Evolutionary conservation across 306 rosid species (phyloP).

Genomic region (Rosa persica): DNA sequence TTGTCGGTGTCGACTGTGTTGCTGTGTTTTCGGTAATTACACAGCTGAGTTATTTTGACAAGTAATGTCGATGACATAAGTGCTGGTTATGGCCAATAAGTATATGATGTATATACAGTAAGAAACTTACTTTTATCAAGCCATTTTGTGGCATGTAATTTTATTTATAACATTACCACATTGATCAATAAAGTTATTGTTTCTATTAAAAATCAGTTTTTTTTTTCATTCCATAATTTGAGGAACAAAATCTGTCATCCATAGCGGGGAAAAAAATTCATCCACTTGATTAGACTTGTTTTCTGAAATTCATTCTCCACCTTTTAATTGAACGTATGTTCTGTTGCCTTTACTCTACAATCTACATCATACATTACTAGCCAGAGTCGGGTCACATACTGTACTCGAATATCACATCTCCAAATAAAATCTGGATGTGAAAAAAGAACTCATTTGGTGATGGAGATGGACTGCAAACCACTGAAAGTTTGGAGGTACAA

Average conservation of each 20-base stretch:
- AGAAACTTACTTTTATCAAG: too few species aligned
- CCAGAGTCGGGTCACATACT: neutral
- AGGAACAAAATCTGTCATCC: neutral
- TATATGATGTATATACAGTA: too few species aligned
- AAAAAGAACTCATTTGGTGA: neutral
- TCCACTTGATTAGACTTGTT: neutral
- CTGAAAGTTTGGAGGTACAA: neutral
- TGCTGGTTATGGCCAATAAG: too few species aligned
- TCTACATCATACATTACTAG: conserved; percentile 1
- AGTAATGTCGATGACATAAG: too few species aligned
- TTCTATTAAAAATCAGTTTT: too few species aligned
- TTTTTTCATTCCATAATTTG: too few species aligned
- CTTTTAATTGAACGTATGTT: neutral
- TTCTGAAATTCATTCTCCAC: neutral
- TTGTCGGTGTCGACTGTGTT: too few species aligned
- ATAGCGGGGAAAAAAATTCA: neutral
- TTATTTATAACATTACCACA: too few species aligned
- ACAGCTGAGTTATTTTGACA: too few species aligned
- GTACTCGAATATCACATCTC: neutral
- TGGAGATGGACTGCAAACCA: neutral
- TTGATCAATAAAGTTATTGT: too few species aligned
- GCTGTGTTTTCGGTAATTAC: too few species aligned
- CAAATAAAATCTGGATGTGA: neutral
- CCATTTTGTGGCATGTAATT: too few species aligned
- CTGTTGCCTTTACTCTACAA: conserved; percentile 5